phyloP scores from a whole-genome alignment of 768 basidiomycete species.

The Rhodosporidiobolus odoratus region DNA sequence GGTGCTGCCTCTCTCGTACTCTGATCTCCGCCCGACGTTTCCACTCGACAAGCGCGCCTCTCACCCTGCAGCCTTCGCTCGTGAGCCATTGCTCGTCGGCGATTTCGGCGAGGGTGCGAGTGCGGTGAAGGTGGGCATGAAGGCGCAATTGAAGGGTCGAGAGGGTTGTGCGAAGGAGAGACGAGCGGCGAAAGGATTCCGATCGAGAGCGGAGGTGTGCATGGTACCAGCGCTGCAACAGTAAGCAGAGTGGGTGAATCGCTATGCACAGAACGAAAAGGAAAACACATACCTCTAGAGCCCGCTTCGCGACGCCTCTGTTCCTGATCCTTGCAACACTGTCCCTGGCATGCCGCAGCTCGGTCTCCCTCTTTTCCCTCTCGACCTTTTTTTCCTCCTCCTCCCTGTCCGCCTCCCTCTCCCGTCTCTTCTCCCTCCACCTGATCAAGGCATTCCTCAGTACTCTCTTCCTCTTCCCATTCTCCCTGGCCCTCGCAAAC shows the following conservation, averaged over 20 bases:
- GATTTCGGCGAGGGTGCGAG: not conserved
- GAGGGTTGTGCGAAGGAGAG: not conserved
- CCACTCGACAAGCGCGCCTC: not conserved
- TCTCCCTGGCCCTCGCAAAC: not conserved
- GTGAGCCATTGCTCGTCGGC: not conserved
- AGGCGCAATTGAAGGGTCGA: not conserved
- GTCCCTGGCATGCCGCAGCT: slow-evolving; percentile 8
- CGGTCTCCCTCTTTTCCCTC: not conserved
- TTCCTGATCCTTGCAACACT: not conserved
- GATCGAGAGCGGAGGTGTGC: not conserved
- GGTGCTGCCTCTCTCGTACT: not conserved
- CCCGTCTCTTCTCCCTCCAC: not conserved
- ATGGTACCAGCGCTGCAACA: slow-evolving; percentile 14
- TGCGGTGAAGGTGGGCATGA: not conserved
- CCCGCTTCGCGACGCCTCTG: not conserved
- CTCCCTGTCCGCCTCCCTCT: not conserved
- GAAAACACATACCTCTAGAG: not conserved
- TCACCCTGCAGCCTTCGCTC: not conserved
- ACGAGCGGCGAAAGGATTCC: not conserved
- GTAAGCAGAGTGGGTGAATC: not conserved
- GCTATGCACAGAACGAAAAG: not conserved
- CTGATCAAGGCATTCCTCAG: not conserved
- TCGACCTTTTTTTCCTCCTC: not conserved
- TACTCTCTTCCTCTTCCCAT: not conserved
- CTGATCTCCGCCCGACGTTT: not conserved